phyloP scores from a whole-genome alignment of 164 flowering plant genomes.

The Annona cherimola region DNA sequence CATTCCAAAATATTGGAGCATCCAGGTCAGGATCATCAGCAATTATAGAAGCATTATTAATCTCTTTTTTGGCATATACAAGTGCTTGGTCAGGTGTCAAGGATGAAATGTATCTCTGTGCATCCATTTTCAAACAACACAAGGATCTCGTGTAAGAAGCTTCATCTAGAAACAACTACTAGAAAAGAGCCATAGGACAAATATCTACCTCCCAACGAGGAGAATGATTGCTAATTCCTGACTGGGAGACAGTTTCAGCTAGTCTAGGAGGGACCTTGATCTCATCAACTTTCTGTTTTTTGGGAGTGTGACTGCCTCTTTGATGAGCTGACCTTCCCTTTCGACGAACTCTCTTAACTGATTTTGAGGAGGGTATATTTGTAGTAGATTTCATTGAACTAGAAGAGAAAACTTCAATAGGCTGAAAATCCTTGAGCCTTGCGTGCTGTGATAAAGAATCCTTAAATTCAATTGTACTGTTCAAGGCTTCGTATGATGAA shows the following conservation, averaged over 20 bases:
- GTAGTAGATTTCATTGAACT: constrained; percentile 28
- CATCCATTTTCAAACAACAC: background rate
- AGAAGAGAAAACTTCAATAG: constrained; percentile 17
- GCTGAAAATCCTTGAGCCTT: constrained; percentile 16
- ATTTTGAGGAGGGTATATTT: constrained; percentile 8
- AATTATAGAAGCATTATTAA: constrained; percentile 41
- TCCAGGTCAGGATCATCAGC: constrained; percentile 56
- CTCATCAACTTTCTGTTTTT: constrained; percentile 8
- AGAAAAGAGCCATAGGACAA: background rate
- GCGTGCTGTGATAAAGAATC: constrained; percentile 19
- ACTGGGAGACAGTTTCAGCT: constrained; percentile 9
- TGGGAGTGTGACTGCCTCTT: constrained; percentile 18
- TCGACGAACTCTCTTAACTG: constrained; percentile 8
- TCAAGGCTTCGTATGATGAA: constrained; percentile 25
- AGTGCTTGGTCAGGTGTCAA: constrained; percentile 65
- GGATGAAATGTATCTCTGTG: constrained; percentile 17
- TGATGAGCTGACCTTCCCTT: background rate
- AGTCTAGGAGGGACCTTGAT: constrained; percentile 23
- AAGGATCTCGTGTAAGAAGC: background rate
- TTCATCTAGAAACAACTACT: background rate
- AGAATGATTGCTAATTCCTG: background rate
- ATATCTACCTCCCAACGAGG: constrained; percentile 35
- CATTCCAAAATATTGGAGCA: constrained; percentile 61
- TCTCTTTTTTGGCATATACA: constrained; percentile 57
- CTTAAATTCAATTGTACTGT: constrained; percentile 18